These are phyloP conservation scores for Camellia oleifera DNA, from an alignment of 179 eudicot species.

Conservation along the genomic window DNA sequence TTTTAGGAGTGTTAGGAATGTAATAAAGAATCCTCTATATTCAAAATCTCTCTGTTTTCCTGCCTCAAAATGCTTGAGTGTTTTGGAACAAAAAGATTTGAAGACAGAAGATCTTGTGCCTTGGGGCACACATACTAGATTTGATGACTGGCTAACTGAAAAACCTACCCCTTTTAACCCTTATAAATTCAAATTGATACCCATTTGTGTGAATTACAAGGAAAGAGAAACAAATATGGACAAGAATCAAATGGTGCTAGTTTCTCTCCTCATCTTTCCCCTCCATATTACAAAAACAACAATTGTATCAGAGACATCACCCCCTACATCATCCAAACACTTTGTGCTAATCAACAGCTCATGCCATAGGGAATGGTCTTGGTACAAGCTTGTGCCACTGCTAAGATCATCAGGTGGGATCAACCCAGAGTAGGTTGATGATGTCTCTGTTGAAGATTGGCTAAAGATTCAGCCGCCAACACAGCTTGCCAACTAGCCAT, in stretches of 20 bases:
- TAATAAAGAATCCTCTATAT: too few species aligned
- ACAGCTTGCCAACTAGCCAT: too few species aligned
- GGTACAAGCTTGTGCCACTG: constrained; percentile 26
- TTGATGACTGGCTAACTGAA: too few species aligned
- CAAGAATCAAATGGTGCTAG: neutral
- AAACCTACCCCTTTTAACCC: too few species aligned
- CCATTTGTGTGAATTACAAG: neutral
- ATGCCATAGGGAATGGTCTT: constrained; percentile 17
- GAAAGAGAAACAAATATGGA: constrained; percentile 6
- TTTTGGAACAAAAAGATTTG: too few species aligned
- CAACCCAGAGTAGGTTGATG: constrained; percentile 9
- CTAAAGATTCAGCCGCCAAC: too few species aligned
- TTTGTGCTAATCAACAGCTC: too few species aligned
- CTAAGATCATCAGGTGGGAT: constrained; percentile 23
- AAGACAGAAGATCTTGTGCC: too few species aligned
- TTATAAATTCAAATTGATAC: neutral
- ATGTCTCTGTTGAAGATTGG: neutral
- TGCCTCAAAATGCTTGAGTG: too few species aligned
- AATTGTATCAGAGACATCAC: neutral
- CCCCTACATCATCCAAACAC: neutral
- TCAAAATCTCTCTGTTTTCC: too few species aligned
- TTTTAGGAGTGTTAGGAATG: too few species aligned
- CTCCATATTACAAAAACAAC: neutral
- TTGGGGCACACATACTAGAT: too few species aligned
- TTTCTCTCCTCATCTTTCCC: constrained; percentile 6